Evolutionary conservation across 2,329 filamentous ascomycete species (phyloP).

Genomic region (Colletotrichum euphorbiae): DNA sequence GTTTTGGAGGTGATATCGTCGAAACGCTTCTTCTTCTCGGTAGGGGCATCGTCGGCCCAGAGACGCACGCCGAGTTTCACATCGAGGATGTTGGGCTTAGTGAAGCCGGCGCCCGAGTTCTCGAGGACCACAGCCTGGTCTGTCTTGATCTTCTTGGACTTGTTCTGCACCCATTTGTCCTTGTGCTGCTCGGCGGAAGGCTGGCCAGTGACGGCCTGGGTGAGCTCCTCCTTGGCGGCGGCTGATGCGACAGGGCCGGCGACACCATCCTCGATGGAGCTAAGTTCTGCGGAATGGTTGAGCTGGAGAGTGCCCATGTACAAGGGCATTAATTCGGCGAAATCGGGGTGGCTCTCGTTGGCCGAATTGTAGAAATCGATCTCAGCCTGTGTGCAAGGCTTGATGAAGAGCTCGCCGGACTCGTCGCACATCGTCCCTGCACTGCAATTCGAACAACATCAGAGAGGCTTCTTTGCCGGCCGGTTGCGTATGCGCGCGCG

Average conservation of each 20-base stretch:
- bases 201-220: slow-evolving; percentile 49
- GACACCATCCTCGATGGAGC: slow-evolving; percentile 61
- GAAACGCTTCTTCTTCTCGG: slow-evolving; percentile 70
- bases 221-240: slow-evolving; percentile 51
- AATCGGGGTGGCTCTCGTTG: slow-evolving; percentile 72
- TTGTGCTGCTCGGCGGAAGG: slow-evolving; percentile 44
- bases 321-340: slow-evolving; percentile 83
- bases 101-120: slow-evolving; percentile 85
- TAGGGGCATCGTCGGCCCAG: slow-evolving; percentile 80
- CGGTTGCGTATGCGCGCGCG: not conserved
- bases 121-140: slow-evolving; percentile 85
- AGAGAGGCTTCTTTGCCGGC: not conserved
- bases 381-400: slow-evolving; percentile 89
- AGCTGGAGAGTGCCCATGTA: slow-evolving; percentile 85
- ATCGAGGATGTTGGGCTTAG: slow-evolving; percentile 89
- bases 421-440: slow-evolving; percentile 90
- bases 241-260: slow-evolving; percentile 56
- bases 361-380: slow-evolving; percentile 90
- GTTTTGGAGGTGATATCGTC: slow-evolving; percentile 69
- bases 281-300: slow-evolving; percentile 63
- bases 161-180: slow-evolving; percentile 60
- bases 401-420: slow-evolving; percentile 89
- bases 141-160: slow-evolving; percentile 74
- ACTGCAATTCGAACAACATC: slow-evolving; percentile 58
- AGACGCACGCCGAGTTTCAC: slow-evolving; percentile 89